Evolutionary conservation across 352 stramenopile genomes (phyloP).

Genomic region (Globisporangium alternatum): DNA sequence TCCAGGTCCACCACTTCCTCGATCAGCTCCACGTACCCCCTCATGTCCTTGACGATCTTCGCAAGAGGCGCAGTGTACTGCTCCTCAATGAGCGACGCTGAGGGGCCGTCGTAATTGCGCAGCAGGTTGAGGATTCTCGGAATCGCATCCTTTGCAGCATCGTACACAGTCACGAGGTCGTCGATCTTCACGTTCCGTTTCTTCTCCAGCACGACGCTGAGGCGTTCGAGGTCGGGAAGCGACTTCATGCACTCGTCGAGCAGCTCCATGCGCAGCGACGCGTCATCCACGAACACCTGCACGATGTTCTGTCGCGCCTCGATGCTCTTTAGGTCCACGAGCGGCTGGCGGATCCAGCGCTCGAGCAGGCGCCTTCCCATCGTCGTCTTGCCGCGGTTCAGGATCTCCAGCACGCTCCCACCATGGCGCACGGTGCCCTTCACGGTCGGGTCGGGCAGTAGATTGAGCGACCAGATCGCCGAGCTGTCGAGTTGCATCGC

Average conservation of each 20-base stretch:
- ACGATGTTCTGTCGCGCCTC: conserved; percentile 90
- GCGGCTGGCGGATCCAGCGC: conserved; percentile 96
- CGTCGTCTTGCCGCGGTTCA: conserved; percentile 93
- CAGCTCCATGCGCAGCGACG: conserved; percentile 82
- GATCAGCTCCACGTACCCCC: conserved; percentile 66
- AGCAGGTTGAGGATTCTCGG: conserved; percentile 62
- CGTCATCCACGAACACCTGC: conserved; percentile 89
- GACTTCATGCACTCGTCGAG: conserved; percentile 88
- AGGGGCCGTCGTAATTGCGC: conserved; percentile 36
- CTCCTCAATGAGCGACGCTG: conserved; percentile 34
- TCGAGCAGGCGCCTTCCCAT: conserved; percentile 93
- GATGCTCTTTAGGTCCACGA: conserved; percentile 89
- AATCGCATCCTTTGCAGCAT: conserved; percentile 66
- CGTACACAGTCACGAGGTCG: conserved; percentile 82
- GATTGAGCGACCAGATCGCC: conserved; percentile 90
- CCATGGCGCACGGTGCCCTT: conserved; percentile 42
- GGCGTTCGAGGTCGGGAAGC: conserved; percentile 72
- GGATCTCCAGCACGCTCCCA: conserved; percentile 90
- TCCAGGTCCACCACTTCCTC: conserved; percentile 85
- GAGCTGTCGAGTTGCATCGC: conserved; percentile 92
- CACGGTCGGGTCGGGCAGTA: conserved; percentile 79
- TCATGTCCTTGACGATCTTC: conserved; percentile 63
- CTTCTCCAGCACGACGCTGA: conserved; percentile 61
- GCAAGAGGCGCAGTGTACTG: conserved; percentile 48
- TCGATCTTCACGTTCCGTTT: conserved; percentile 76